Evolutionary conservation across 805 yeast species (phyloP), one percentile per base, ranked within the genome.

Genomic region (Metschnikowia vanudenii): DNA sequence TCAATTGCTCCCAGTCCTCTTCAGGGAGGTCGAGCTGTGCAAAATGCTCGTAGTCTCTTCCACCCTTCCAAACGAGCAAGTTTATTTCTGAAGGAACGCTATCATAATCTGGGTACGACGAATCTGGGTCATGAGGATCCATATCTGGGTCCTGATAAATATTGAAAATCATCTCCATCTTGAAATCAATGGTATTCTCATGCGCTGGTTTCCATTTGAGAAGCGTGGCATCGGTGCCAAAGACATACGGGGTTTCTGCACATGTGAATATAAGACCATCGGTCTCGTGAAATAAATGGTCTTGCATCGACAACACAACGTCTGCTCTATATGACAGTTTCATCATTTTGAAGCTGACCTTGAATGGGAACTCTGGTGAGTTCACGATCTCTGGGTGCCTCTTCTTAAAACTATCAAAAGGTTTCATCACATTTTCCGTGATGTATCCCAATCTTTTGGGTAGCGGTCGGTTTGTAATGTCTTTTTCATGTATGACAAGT

Each of bases 201-300:
- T 88, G 88, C 11, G 96, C 88, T 2, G 99, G 98, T 61, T 94
- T 94, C 99, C 99, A 94, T 67, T 95, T 94, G 45, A 94, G 69
- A 41, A 94, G 71, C 6, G 89, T 80, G 0, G 81, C 76, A 64
- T 94, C 98, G 1, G 98, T 92, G 12, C 98, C 98, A 52, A 84
- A 81, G 2, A 80, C 74, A 66, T 94, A 94, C 0, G 96, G 95
- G 1, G 92, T 80, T 43, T 82, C 88, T 37, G 95, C 85, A 53
- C 96, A 88, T 1, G 99, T 94, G 64, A 90, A 88, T 50, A 94
- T 88, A 22, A 94, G 75, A 1, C 99, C 99, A 68, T 94, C 99
- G 3, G 94, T 83, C 47, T 87, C 85, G 67, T 94, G 97, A 19
- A 88, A 87, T 40, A 92, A 73, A 42, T 80, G 76, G 36, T 83